A percentile compares a stretch with the other conserved stretches of the same genome.
These are phyloP conservation scores for Agaricus subrufescens DNA, from an alignment of 768 basidiomycete genomes.

Conservation along the genomic window DNA sequence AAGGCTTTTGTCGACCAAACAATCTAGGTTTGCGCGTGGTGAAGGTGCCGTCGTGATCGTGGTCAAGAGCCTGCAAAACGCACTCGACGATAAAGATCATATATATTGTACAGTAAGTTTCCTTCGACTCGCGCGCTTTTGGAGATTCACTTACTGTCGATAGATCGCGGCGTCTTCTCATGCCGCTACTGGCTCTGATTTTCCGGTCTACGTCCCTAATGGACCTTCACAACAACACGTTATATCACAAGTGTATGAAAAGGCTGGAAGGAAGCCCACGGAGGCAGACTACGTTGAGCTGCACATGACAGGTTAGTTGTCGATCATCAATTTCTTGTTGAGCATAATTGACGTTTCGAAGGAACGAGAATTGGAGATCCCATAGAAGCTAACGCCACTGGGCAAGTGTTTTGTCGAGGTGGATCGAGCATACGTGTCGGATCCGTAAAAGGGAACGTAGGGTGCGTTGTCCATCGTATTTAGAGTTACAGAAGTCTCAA, in stretches of 20 bases:
- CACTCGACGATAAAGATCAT: constrained; percentile 32
- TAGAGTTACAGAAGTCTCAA: not conserved
- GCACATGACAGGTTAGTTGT: constrained; percentile 39
- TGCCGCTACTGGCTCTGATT: constrained; percentile 30
- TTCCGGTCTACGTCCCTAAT: constrained; percentile 33
- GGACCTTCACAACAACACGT: constrained; percentile 31
- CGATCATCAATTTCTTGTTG: no score
- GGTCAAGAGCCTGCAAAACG: constrained; percentile 33
- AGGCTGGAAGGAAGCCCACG: constrained; percentile 22
- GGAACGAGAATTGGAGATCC: constrained; percentile 44
- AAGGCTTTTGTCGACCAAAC: not conserved
- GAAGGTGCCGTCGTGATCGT: constrained; percentile 36
- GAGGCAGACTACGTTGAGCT: constrained; percentile 47
- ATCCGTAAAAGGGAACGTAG: constrained; percentile 43
- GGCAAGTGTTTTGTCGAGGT: constrained; percentile 25
- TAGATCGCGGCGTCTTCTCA: constrained; percentile 37
- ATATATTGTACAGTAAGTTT: constrained; percentile 34
- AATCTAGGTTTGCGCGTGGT: constrained; percentile 29
- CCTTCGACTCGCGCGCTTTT: not conserved
- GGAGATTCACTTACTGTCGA: not conserved
- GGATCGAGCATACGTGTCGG: constrained; percentile 31
- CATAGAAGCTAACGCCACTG: constrained; percentile 45
- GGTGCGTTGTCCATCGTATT: constrained; percentile 21
- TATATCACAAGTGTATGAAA: constrained; percentile 30
- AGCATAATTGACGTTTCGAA: not conserved